These are phyloP conservation scores for Exophiala lecanii-corni DNA, from an alignment of 2,329 filamentous ascomycete genomes.

Conservation along the genomic window DNA sequence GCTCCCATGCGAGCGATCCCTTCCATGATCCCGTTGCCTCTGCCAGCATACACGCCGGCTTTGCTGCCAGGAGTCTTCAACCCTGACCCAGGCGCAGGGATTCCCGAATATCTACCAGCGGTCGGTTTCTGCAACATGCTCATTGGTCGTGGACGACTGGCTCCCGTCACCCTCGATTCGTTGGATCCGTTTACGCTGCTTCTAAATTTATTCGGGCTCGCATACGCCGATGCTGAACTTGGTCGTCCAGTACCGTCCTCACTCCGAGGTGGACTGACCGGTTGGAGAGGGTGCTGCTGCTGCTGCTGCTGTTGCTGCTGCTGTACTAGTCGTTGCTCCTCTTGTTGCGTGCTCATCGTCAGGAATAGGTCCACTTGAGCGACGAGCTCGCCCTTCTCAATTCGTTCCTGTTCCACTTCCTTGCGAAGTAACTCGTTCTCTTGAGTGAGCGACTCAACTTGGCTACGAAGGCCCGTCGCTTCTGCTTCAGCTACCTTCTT, in stretches of 20 bases:
- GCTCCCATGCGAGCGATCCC: conserved; percentile 31
- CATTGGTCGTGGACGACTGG: conserved; percentile 21
- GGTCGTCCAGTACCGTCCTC: conserved; percentile 23
- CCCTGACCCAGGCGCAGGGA: conserved; percentile 26
- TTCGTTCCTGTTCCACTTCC: conserved; percentile 51
- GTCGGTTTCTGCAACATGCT: conserved; percentile 26
- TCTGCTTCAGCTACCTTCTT: conserved; percentile 68
- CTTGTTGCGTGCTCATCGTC: conserved; percentile 34
- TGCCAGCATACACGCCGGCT: conserved; percentile 22
- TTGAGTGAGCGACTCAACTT: conserved; percentile 63
- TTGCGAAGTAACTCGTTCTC: conserved; percentile 63
- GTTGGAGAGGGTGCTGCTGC: conserved; percentile 17
- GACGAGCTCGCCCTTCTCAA: conserved; percentile 46
- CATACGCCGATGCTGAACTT: conserved; percentile 14
- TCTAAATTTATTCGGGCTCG: conserved; percentile 22
- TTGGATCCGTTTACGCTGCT: conserved; percentile 18
- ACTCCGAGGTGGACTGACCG: conserved; percentile 26
- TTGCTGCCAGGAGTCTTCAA: conserved; percentile 23
- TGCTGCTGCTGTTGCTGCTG: conserved; percentile 16
- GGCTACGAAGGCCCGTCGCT: conserved; percentile 68
- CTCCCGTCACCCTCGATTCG: conserved; percentile 1
- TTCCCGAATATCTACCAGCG: conserved; percentile 24
- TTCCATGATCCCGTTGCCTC: conserved; percentile 28
- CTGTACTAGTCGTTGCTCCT: conserved; percentile 23
- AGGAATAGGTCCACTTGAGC: conserved; percentile 45